Conservation (phyloP, 768 basidiomycete genomes). For the Hygrophorus russula region DNA sequence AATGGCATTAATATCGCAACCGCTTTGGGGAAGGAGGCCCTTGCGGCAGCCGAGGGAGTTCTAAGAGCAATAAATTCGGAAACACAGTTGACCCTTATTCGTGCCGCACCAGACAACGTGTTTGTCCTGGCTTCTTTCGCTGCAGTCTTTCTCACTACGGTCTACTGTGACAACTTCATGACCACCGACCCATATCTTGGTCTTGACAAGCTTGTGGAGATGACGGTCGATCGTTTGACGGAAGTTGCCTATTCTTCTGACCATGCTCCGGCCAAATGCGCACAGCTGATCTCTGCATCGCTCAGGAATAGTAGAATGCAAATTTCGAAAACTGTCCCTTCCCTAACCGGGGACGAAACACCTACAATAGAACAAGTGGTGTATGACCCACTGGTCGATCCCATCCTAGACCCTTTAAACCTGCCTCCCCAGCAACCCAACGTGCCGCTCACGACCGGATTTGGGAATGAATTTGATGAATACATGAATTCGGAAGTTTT, state of each 20-base stretch:
- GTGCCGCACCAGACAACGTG: conserved; percentile 27
- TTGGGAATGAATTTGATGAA: neutral
- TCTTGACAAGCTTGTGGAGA: conserved; percentile 24
- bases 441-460: neutral
- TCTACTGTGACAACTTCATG: conserved; percentile 29
- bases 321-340: conserved; percentile 9
- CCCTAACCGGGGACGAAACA: conserved; percentile 12
- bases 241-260: conserved; percentile 25
- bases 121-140: conserved; percentile 24
- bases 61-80: conserved; percentile 21
- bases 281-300: conserved; percentile 26
- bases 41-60: conserved; percentile 25
- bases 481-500: conserved; percentile 23
- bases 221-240: conserved; percentile 21
- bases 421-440: neutral
- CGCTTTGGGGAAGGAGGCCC: conserved; percentile 26
- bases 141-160: conserved; percentile 28
- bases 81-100: conserved; percentile 21
- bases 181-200: conserved; percentile 20
- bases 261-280: conserved; percentile 28
- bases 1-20: conserved; percentile 22
- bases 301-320: conserved; percentile 17
- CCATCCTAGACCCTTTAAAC: neutral
- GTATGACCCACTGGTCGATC: neutral
- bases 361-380: neutral